Conservation (phyloP, 148 eudicot species). For the Hydrangea macrophylla region DNA sequence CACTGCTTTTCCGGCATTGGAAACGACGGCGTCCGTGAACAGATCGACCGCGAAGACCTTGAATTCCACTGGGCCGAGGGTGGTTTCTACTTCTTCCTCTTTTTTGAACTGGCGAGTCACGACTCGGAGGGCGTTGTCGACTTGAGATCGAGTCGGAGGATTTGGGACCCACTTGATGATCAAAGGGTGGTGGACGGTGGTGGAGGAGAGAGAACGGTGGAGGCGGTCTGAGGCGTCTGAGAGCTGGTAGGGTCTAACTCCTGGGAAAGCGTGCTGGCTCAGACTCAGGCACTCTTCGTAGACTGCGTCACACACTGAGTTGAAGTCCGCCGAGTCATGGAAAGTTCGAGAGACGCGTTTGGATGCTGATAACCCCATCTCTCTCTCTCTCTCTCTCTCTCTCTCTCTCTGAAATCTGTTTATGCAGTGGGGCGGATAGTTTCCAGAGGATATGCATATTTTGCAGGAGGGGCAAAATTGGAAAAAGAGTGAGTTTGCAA, state of each 20-base stretch:
- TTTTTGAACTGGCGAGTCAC: conserved; percentile 4
- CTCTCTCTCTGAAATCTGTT: not conserved
- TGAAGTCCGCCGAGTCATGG: conserved; percentile 46
- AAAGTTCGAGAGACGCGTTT: conserved; percentile 44
- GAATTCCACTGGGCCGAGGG: conserved; percentile 39
- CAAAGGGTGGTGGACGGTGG: conserved; percentile 36
- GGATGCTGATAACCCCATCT: conserved; percentile 69
- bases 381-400: conserved; percentile 11
- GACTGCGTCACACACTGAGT: conserved; percentile 51
- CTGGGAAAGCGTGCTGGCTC: conserved; percentile 56
- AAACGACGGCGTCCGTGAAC: conserved; percentile 47
- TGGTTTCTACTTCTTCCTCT: conserved; percentile 5
- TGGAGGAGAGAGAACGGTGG: conserved; percentile 48
- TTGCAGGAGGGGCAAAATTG: not conserved
- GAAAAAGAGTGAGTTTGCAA: not conserved
- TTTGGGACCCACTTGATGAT: conserved; percentile 50
- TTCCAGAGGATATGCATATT: no score
- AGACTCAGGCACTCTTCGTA: conserved; percentile 43
- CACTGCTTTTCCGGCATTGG: conserved; percentile 36
- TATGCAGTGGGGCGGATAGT: no score
- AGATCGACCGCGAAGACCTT: conserved; percentile 48
- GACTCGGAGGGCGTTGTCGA: conserved; percentile 43
- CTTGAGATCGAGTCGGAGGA: conserved; percentile 58
- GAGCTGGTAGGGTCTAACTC: conserved; percentile 81
- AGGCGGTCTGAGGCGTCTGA: conserved; percentile 46